phyloP scores from a whole-genome alignment of 2,329 filamentous ascomycete species.

The Tolypocladium sp. region DNA sequence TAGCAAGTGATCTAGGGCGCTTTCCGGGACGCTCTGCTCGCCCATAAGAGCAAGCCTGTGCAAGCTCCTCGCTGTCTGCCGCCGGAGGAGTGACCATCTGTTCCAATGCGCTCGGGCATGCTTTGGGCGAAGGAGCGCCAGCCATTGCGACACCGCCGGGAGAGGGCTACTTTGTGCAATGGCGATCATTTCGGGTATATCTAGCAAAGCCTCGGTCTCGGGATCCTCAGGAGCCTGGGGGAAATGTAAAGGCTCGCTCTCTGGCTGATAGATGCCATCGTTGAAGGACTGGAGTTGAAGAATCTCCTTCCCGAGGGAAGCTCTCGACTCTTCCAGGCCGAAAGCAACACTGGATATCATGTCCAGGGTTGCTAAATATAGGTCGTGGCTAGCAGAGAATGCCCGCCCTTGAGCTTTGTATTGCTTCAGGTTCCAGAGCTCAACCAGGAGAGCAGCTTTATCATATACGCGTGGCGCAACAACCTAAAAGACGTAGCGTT shows the following conservation, averaged over 20 bases:
- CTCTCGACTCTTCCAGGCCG: slow-evolving; percentile 12
- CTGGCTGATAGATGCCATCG: no score
- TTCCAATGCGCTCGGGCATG: slow-evolving; percentile 14
- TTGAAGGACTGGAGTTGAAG: no score
- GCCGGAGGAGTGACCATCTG: slow-evolving; percentile 9
- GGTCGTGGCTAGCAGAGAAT: slow-evolving; percentile 21
- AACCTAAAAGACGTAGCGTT: slow-evolving; percentile 12
- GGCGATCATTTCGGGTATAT: slow-evolving; percentile 15
- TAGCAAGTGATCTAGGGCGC: slow-evolving; percentile 22
- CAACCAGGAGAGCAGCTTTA: slow-evolving; percentile 17
- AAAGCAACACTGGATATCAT: slow-evolving; percentile 25
- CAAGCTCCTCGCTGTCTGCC: slow-evolving; percentile 12
- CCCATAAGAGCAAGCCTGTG: slow-evolving; percentile 3
- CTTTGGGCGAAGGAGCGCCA: slow-evolving; percentile 14
- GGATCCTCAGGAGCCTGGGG: slow-evolving; percentile 4
- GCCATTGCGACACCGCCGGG: slow-evolving; percentile 8
- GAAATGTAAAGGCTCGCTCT: slow-evolving; percentile 5
- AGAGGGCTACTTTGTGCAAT: slow-evolving; percentile 13
- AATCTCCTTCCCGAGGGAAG: no score
- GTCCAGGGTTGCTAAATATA: slow-evolving; percentile 22
- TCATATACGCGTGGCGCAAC: slow-evolving; percentile 23
- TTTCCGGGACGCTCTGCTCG: slow-evolving; percentile 4
- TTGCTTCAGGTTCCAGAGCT: slow-evolving; percentile 24
- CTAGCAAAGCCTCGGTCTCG: slow-evolving; percentile 11
- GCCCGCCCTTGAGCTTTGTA: slow-evolving; percentile 15